Evolutionary conservation across 805 yeast genomes (phyloP), one percentile per base, ranked within the genome.

Genomic region (Starmera quercuum): DNA sequence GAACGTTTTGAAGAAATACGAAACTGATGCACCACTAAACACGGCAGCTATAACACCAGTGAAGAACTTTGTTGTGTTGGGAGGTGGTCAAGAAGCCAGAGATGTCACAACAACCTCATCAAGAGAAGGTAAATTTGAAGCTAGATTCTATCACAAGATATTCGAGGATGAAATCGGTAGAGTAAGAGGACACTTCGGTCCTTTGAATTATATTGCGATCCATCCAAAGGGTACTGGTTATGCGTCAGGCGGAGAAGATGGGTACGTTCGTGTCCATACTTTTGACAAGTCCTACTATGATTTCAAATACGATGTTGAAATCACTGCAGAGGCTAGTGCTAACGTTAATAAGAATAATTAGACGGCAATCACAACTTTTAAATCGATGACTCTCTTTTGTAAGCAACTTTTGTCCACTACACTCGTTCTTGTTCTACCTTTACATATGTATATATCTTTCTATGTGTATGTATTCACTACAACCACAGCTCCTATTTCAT

Each of bases 81-180:
- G 97, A 34, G 99, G 99, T 66, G 99, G 99, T 78, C 97, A 92
- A 69, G 97, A 87, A 52, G 97, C 98, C 26, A 78, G 87, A 62
- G 95, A 88, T 59, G 99, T 92, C 55, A 92, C 99, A 28, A 92
- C 97, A n/a, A 87, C 97, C 19, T 75, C 92, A 28, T 78, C 87
- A 36, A 71, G 81, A 31, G 95, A 90, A 61, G 98, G 98, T 67
- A 85, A 85, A 56, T 92, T 92, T 60, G 97, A 92, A 68, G 92
- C 97, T 24, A 77, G 95, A 65, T 84, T 92, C 59, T 86, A 79
- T 64, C 97, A 92, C 65, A 92, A 90, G 66, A 75, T 92, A 32
- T 92, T 88, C 60, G 82, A 81, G 60, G 97, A 90, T 56, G 97
- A 90, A 61, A 79, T 92, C 45, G 98, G 97, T 46, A 81, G 96